Evolutionary conservation across 2,329 filamentous ascomycete species (phyloP), one percentile per base, ranked within the genome.

Genomic region (Ascochyta clinopodiicola): DNA sequence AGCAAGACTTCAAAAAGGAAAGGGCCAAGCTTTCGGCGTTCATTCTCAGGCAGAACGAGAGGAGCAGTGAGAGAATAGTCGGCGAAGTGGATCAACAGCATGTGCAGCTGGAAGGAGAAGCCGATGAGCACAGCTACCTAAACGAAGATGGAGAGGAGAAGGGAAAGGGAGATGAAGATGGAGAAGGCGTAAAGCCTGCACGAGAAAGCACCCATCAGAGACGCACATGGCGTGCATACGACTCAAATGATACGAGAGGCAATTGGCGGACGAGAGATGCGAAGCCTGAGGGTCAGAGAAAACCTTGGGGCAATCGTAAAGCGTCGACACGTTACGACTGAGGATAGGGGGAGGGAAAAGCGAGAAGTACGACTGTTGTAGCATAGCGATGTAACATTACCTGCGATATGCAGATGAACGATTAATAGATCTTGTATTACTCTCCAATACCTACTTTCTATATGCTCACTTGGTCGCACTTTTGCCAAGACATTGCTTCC

Each of bases 1-100:
- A 71, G 49, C 25, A 44, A n/a, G 56, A 58, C 2, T 74, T 70
- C 40, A 72, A 67, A 43, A 45, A 34, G 19, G 65, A 68, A 51
- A 57, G 64, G 44, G 69, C 70, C 9, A 64, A 59, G 22, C 43
- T 75, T 17, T 62, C 63, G 17, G 58, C 63, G 8, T 72, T 69
- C 48, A 59, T 75, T 7, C 54, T 62, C 4, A 51, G 39, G 39
- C 32, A 57, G 10, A 24, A 15, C 2, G 42, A 43, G n/a, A 35
- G 39, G 58, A 61, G 36, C 35, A 49, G 6, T 32, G 44, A 22
- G 12, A 51, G 39, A 22, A 25, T 57, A 21, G 7, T 27, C 19
- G 36, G 21, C 6, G 25, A 50, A 25, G 24, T n/a, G 6, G 34
- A 48, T 13, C 24, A 25, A 24, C 49, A 45, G 17, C n/a, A n/a